phyloP scores from a whole-genome alignment of 2,329 filamentous ascomycete genomes.

The Aspergillus piperis region DNA sequence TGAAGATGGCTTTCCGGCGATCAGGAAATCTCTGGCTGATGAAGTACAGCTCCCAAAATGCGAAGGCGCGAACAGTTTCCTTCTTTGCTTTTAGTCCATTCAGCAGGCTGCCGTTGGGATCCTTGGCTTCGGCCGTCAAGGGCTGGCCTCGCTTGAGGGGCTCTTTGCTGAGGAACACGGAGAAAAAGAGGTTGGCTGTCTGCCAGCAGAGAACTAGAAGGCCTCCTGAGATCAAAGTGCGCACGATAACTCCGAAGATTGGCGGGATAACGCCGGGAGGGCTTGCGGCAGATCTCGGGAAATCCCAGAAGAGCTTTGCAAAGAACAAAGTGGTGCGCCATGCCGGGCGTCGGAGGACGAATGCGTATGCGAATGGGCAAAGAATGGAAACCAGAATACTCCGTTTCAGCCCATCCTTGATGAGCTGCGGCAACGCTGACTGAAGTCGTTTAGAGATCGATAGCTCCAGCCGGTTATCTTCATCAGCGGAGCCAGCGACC shows the following conservation, averaged over 20 bases:
- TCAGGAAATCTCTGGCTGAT: constrained; percentile 74
- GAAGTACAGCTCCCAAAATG: constrained; percentile 84
- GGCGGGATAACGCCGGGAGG: constrained; percentile 59
- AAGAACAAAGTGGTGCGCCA: constrained; percentile 73
- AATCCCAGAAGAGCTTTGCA: constrained; percentile 71
- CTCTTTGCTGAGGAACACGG: constrained; percentile 74
- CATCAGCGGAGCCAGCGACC: constrained; percentile 33
- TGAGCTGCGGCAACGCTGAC: constrained; percentile 29
- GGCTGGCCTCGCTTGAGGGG: constrained; percentile 84
- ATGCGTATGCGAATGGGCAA: constrained; percentile 61
- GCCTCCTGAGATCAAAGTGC: constrained; percentile 62
- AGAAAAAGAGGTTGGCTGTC: constrained; percentile 73
- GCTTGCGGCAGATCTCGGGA: constrained; percentile 68
- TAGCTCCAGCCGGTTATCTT: constrained; percentile 39
- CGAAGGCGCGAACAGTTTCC: constrained; percentile 74
- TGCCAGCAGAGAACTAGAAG: constrained; percentile 75
- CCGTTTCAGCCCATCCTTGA: constrained; percentile 37
- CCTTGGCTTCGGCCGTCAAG: constrained; percentile 80
- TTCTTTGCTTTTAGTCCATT: constrained; percentile 84
- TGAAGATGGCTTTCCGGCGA: constrained; percentile 79
- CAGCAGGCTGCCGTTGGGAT: constrained; percentile 86
- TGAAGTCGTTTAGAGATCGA: constrained; percentile 44
- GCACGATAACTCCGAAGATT: constrained; percentile 57
- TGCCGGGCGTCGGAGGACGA: constrained; percentile 61
- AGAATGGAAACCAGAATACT: constrained; percentile 46